phyloP scores from a whole-genome alignment of 345 rosid genomes.

The Capsella bursapastoris region DNA sequence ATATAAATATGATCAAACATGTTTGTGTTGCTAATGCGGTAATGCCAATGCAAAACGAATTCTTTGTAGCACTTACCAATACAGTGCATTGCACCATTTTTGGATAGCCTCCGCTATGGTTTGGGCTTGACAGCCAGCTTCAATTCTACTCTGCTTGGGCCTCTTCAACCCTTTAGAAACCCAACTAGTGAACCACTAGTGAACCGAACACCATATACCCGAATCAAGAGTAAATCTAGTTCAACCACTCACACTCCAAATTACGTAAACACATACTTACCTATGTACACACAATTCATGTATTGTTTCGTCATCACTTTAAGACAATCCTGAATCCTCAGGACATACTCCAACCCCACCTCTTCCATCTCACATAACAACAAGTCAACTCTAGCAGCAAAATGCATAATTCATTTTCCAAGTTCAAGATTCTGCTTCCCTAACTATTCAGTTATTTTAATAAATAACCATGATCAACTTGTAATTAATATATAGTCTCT shows the following conservation, averaged over 20 bases:
- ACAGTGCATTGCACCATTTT: not conserved
- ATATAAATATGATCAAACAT: no score
- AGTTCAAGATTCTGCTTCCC: not conserved
- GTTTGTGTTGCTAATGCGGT: no score
- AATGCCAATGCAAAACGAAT: no score
- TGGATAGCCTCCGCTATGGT: not conserved
- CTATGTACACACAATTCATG: not conserved
- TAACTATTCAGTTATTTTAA: not conserved
- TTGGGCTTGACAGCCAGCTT: not conserved
- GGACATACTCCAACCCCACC: not conserved
- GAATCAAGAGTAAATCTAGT: not conserved
- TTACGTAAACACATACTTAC: not conserved
- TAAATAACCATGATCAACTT: not conserved
- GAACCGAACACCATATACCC: not conserved
- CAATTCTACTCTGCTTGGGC: not conserved
- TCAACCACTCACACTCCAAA: not conserved
- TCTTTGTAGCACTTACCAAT: no score
- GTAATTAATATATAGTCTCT: not conserved
- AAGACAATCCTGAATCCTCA: not conserved
- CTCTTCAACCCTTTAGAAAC: not conserved
- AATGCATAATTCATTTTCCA: not conserved
- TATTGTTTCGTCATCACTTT: not conserved
- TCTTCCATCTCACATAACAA: conserved; percentile 22
- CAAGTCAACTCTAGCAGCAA: conserved; percentile 34
- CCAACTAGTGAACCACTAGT: not conserved